Conservation (phyloP, 768 basidiomycete genomes). For the Rhizopogon sp. region DNA sequence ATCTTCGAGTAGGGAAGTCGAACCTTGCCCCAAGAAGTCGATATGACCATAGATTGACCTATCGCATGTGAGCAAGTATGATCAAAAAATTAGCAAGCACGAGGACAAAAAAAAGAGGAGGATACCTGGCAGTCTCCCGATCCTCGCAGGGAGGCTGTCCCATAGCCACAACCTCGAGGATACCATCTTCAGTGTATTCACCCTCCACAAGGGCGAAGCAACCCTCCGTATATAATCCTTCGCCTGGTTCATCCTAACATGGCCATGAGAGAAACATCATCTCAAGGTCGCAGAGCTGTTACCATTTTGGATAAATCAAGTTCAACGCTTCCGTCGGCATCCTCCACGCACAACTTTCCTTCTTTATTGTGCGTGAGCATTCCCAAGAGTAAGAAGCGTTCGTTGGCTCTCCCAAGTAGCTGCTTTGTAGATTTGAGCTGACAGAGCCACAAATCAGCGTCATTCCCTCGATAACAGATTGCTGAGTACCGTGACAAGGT, state of each 20-base stretch:
- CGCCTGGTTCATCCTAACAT: constrained; percentile 77
- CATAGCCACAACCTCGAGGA: constrained; percentile 84
- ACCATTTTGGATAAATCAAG: constrained; percentile 88
- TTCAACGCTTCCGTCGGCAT: constrained; percentile 85
- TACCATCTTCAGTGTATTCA: constrained; percentile 91
- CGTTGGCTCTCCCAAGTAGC: constrained; percentile 82
- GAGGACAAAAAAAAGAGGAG: not conserved
- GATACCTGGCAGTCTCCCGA: constrained; percentile 75
- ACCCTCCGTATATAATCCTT: constrained; percentile 95
- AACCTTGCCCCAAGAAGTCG: constrained; percentile 94
- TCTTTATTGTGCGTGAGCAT: constrained; percentile 89
- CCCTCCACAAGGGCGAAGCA: constrained; percentile 95
- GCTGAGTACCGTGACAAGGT: constrained; percentile 71
- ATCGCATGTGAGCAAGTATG: constrained; percentile 8
- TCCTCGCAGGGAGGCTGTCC: constrained; percentile 97
- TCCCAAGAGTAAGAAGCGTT: constrained; percentile 89
- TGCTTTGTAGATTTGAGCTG: constrained; percentile 96
- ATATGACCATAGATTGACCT: constrained; percentile 95
- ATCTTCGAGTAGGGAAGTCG: constrained; percentile 87
- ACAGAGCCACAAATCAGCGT: constrained; percentile 2
- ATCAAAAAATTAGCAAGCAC: not conserved
- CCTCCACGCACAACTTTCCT: constrained; percentile 88
- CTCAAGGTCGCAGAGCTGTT: constrained; percentile 17
- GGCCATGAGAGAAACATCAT: constrained; percentile 3
- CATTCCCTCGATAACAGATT: not conserved